A percentile compares a stretch with the other conserved stretches of the same genome.
phyloP scores from a whole-genome alignment of 2,329 filamentous ascomycete genomes.

The Moelleriella libera region DNA sequence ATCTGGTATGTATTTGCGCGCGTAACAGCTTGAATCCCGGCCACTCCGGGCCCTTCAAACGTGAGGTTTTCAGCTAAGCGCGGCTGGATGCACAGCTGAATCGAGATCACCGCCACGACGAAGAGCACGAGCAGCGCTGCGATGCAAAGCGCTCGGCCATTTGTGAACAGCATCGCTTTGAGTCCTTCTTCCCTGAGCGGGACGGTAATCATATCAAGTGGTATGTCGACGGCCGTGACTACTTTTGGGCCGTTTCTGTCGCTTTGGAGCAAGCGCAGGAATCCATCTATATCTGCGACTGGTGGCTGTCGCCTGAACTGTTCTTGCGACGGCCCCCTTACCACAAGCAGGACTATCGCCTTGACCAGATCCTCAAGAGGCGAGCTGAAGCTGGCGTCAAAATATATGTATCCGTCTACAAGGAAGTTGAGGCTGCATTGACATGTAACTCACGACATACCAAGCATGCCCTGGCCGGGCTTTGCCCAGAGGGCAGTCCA shows the following conservation, averaged over 20 bases:
- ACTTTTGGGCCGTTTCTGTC: slow-evolving; percentile 85
- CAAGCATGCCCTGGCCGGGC: slow-evolving; percentile 65
- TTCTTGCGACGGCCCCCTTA: slow-evolving; percentile 77
- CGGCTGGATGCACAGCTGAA: slow-evolving; percentile 45
- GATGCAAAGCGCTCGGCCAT: slow-evolving; percentile 68
- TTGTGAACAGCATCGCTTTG: slow-evolving; percentile 62
- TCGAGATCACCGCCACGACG: slow-evolving; percentile 80
- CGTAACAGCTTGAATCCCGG: neutral
- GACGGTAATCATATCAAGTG: slow-evolving; percentile 84
- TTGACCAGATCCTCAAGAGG: slow-evolving; percentile 78
- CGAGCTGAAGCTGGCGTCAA: slow-evolving; percentile 86
- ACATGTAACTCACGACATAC: slow-evolving; percentile 91
- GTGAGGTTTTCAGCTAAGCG: neutral
- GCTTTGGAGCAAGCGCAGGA: slow-evolving; percentile 85
- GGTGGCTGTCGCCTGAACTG: slow-evolving; percentile 88
- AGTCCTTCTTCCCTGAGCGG: slow-evolving; percentile 81
- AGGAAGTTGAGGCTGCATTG: slow-evolving; percentile 66
- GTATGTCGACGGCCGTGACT: slow-evolving; percentile 93
- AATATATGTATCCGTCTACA: slow-evolving; percentile 87
- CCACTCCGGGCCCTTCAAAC: too few species aligned
- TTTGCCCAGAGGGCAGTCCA: slow-evolving; percentile 69
- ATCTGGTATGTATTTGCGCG: slow-evolving; percentile 32
- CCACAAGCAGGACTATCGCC: slow-evolving; percentile 68
- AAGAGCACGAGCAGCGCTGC: slow-evolving; percentile 73
- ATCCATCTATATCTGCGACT: slow-evolving; percentile 90